phyloP scores from a whole-genome alignment of 2,329 filamentous ascomycete species.

The Botrytis porri region DNA sequence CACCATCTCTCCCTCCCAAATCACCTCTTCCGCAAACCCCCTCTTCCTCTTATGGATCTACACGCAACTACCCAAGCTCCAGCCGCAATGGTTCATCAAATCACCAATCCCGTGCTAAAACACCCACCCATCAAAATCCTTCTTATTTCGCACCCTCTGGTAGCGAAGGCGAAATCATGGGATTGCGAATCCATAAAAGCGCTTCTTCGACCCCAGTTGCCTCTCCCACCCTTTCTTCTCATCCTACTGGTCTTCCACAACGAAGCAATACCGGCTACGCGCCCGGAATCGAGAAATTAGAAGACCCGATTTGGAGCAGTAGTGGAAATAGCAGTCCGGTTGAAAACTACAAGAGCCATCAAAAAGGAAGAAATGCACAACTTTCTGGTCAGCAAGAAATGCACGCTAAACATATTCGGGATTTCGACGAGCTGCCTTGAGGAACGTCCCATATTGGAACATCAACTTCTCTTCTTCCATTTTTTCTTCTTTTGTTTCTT shows the following conservation, averaged over 20 bases:
- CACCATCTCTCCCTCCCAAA: not conserved
- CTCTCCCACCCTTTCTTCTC: not conserved
- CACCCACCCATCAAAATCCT: not conserved
- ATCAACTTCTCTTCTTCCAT: not conserved
- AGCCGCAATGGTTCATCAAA: not conserved
- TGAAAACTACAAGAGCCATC: not conserved
- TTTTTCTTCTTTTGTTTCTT: not conserved
- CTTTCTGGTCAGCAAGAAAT: not conserved
- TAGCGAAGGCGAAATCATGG: not conserved
- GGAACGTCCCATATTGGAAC: too few species aligned
- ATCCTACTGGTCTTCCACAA: not conserved
- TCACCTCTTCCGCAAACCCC: conserved; percentile 10
- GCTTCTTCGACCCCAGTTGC: not conserved
- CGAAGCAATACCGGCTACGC: conserved; percentile 6
- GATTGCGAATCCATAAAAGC: conserved; percentile 4
- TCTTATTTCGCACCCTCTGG: not conserved
- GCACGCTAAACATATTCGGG: conserved; percentile 5
- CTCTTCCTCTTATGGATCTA: not conserved
- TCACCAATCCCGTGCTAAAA: not conserved
- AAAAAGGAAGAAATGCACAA: not conserved
- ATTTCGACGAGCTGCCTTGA: conserved; percentile 12
- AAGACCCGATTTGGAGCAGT: not conserved
- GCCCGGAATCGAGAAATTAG: conserved; percentile 8
- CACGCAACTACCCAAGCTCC: not conserved
- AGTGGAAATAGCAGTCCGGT: not conserved